Conservation (phyloP, 1,284 basidiomycete species). For the Rhodofomes roseus region DNA sequence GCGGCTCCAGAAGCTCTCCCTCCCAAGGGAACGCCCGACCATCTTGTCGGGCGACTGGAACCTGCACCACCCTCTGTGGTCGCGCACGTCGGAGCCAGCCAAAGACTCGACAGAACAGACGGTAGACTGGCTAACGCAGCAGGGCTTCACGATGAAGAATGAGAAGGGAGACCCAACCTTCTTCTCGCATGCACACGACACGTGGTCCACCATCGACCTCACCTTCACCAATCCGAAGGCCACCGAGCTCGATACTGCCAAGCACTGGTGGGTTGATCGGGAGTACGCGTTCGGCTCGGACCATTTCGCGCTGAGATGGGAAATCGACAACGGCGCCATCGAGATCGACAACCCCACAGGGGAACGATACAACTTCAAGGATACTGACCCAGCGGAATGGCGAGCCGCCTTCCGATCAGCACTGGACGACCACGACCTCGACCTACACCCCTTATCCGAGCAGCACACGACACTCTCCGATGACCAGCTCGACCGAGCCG, state of each 20-base stretch:
- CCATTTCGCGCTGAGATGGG: constrained; percentile 6
- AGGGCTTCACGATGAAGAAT: background rate
- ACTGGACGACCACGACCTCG: background rate
- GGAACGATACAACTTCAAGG: background rate
- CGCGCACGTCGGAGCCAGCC: background rate
- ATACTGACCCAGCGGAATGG: constrained; percentile 6
- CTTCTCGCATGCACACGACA: background rate
- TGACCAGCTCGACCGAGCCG: background rate
- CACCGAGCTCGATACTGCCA: too few relatives aligned
- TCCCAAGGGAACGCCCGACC: background rate
- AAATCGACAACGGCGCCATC: constrained; percentile 1
- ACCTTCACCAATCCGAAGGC: too few relatives aligned
- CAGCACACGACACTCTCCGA: background rate
- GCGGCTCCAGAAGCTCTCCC: background rate
- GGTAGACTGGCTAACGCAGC: background rate
- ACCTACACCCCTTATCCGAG: background rate
- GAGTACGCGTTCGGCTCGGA: constrained; percentile 1
- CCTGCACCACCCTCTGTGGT: constrained; percentile 4
- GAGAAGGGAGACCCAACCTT: background rate
- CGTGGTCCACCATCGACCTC: constrained; percentile 2
- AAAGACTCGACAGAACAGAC: background rate
- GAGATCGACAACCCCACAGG: constrained; percentile 6
- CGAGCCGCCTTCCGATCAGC: background rate
- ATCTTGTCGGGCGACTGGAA: background rate
- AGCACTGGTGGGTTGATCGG: background rate